Evolutionary conservation across 176 grass and related monocot species (phyloP), one percentile per base, ranked within the genome.

Genomic region (Aegilops speltoides): DNA sequence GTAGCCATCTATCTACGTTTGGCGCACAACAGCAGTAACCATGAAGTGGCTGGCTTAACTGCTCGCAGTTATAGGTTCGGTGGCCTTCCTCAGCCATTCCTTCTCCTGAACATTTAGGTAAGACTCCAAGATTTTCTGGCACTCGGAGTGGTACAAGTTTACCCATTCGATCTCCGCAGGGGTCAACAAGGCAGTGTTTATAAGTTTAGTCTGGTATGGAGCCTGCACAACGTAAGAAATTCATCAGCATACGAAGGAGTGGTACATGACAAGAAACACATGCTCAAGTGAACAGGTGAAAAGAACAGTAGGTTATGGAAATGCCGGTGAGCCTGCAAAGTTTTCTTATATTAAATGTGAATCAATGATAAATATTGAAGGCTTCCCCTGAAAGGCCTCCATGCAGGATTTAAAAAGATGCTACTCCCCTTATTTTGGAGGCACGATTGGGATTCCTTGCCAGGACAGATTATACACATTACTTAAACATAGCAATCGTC

Each of bases 131-230:
- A 96, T 81, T 75, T 83, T 86, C 31, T 56, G 75, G 84, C 97
- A 99, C 33, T 91, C 89, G 0, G 84, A 82, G 62, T 99, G 94
- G 77, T 99, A 96, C 0, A 68, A 34, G 79, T 99, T 96, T 76
- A 99, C 82, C 97, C 97, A 96, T 66, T 94, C 90, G n/a, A 96
- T 80, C 78, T 99, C 97, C 9, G 78, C 85, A 1, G 89, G 88
- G 33, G 59, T 92, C 90, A 98, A 10, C 87, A 88, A 78, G 28
- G 71, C 33, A 24, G 89, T 88, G 82, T 94, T 83, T 43, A 99
- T 93, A 59, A 99, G 88, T 76, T 99, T 99, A 7, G 74, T 92
- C 80, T 96, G 97, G 84, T 93, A 96, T 9, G 97, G 97, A 79
- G 90, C 92, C 97, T 99, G 87, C 43, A 85, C 9, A 73, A 79